A percentile compares a stretch with the other conserved stretches of the same genome.
phyloP scores from a whole-genome alignment of 73 alveolate genomes.

The Effrenium voratum region DNA sequence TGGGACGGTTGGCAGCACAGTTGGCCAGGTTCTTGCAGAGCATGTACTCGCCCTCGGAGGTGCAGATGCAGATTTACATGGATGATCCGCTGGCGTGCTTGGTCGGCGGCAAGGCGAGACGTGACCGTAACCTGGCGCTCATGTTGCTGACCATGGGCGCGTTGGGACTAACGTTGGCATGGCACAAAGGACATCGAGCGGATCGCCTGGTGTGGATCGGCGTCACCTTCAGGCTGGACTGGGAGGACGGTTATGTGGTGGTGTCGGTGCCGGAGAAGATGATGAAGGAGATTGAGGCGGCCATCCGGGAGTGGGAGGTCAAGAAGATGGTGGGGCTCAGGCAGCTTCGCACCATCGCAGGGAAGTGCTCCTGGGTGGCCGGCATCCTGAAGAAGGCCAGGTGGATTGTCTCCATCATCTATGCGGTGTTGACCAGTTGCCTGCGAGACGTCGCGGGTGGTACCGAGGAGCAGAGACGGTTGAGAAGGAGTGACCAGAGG shows the following conservation, averaged over 20 bases:
- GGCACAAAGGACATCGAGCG: not conserved
- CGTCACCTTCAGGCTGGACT: not conserved
- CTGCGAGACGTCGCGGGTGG: not conserved
- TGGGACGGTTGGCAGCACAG: not conserved
- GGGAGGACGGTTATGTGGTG: not conserved
- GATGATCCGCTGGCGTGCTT: not conserved
- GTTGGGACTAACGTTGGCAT: not conserved
- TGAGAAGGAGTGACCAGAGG: not conserved
- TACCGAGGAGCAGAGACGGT: not conserved
- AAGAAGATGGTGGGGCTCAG: not conserved
- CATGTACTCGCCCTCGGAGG: not conserved
- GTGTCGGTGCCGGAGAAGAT: not conserved
- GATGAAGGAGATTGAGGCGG: not conserved
- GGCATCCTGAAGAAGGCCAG: not conserved
- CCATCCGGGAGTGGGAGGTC: not conserved
- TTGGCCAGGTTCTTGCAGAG: not conserved
- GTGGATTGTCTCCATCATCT: slow-evolving; percentile 21
- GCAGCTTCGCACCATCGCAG: not conserved
- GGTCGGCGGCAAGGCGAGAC: not conserved
- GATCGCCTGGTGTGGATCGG: not conserved
- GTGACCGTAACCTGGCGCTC: not conserved
- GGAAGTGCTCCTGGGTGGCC: not conserved
- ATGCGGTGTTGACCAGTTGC: not conserved
- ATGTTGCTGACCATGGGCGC: not conserved
- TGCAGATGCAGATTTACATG: not conserved